phyloP scores from a whole-genome alignment of 352 stramenopile species.

The Globisporangium uncinulatum region DNA sequence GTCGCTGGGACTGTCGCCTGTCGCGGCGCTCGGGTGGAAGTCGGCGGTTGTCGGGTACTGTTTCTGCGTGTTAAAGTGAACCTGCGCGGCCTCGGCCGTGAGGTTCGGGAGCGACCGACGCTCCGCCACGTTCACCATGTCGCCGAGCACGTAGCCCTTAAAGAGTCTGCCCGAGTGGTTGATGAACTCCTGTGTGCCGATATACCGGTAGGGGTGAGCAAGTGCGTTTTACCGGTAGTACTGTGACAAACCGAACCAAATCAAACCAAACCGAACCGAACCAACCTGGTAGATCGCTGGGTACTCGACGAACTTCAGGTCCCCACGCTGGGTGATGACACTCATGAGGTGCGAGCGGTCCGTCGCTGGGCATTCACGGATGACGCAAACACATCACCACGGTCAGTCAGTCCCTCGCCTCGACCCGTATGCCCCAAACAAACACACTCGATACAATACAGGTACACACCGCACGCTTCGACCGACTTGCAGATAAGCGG shows the following conservation, averaged over 20 bases:
- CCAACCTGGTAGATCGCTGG: conserved; percentile 65
- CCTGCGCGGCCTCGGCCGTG: conserved; percentile 30
- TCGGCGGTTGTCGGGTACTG: conserved; percentile 63
- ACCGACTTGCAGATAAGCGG: conserved; percentile 83
- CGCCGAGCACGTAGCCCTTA: conserved; percentile 80
- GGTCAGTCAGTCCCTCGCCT: neutral
- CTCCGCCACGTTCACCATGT: conserved; percentile 71
- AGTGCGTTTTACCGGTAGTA: too few relatives aligned
- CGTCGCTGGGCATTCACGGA: conserved; percentile 32
- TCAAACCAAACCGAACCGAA: neutral
- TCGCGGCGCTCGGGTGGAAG: conserved; percentile 28
- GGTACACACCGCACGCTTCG: conserved; percentile 66
- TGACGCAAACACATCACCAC: conserved; percentile 1
- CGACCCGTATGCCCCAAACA: neutral
- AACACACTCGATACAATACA: too few relatives aligned
- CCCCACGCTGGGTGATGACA: conserved; percentile 59
- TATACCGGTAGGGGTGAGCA: too few relatives aligned
- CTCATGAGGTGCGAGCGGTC: conserved; percentile 82
- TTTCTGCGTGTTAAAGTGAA: conserved; percentile 82
- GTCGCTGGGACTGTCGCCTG: neutral
- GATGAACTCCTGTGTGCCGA: conserved; percentile 57
- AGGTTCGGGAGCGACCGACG: conserved; percentile 74
- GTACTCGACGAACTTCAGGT: conserved; percentile 51
- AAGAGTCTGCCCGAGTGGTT: conserved; percentile 77
- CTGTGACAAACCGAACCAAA: too few relatives aligned